phyloP scores from a whole-genome alignment of 1,284 basidiomycete species.

The Fistulina hepatica region DNA sequence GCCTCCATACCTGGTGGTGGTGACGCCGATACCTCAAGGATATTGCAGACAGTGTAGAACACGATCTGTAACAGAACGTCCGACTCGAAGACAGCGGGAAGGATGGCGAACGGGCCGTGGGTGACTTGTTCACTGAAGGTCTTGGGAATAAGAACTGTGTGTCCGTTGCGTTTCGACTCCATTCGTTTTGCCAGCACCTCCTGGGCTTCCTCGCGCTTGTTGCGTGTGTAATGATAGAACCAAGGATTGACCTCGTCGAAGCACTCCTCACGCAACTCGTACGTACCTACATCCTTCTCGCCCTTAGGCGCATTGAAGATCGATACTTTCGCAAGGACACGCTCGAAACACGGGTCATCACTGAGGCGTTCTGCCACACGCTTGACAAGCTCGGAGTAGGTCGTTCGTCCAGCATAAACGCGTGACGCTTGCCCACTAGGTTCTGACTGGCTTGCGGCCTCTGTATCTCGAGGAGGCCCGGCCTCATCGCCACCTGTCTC shows the following conservation, averaged over 20 bases:
- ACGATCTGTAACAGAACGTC: conserved; percentile 65
- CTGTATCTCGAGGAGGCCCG: too few species aligned
- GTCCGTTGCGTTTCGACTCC: conserved; percentile 55
- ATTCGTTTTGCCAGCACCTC: conserved; percentile 60
- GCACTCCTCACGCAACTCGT: conserved; percentile 77
- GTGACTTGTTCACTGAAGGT: conserved; percentile 54
- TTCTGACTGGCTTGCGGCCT: too few species aligned
- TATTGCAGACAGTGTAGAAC: conserved; percentile 67
- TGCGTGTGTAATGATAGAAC: conserved; percentile 93
- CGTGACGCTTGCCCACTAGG: too few species aligned
- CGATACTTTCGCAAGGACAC: conserved; percentile 70
- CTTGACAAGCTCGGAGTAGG: conserved; percentile 89
- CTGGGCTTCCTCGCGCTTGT: conserved; percentile 93
- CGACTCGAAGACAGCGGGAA: conserved; percentile 53
- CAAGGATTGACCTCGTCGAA: conserved; percentile 91
- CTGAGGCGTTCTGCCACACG: conserved; percentile 84
- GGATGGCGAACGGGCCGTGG: conserved; percentile 53
- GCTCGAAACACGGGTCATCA: conserved; percentile 80
- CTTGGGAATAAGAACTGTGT: conserved; percentile 60
- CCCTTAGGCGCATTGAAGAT: conserved; percentile 77
- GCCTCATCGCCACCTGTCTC: too few species aligned
- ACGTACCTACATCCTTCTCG: conserved; percentile 71
- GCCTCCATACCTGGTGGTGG: conserved; percentile 72
- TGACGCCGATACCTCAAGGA: conserved; percentile 44
- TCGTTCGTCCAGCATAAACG: too few species aligned